Evolutionary conservation across 2,329 filamentous ascomycete genomes (phyloP).

Genomic region (Sclerotinia borealis): DNA sequence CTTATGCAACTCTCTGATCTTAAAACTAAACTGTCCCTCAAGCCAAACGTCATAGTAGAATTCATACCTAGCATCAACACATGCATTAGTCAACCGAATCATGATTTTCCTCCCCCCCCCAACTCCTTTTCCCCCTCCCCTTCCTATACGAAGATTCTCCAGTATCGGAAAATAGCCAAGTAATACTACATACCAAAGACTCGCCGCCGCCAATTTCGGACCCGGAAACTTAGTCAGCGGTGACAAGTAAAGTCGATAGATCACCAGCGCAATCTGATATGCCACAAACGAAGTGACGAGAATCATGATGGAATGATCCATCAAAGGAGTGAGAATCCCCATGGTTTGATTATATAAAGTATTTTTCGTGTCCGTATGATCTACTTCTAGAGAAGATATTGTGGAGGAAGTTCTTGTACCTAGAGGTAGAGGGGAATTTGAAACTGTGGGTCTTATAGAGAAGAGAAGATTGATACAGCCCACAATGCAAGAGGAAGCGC

Average conservation of each 20-base stretch:
- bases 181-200: not conserved
- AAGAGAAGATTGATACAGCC: too few relatives aligned
- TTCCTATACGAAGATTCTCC: too few relatives aligned
- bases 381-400: too few relatives aligned
- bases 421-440: too few relatives aligned
- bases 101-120: too few relatives aligned
- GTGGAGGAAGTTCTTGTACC: too few relatives aligned
- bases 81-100: not conserved
- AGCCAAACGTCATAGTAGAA: constrained; percentile 9
- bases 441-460: too few relatives aligned
- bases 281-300: not conserved
- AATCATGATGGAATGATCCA: not conserved
- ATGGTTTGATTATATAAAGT: not conserved
- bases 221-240: constrained; percentile 4
- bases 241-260: constrained; percentile 10
- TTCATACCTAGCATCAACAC: not conserved
- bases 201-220: constrained; percentile 3
- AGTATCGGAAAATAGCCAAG: not conserved
- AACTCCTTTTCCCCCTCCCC: too few relatives aligned
- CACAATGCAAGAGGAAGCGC: too few relatives aligned
- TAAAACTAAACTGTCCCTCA: not conserved
- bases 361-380: too few relatives aligned
- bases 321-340: not conserved
- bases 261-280: not conserved
- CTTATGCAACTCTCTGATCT: constrained; percentile 5